A percentile compares a stretch with the other conserved stretches of the same genome.
These are phyloP conservation scores for Aspergillus bridgeri DNA, from an alignment of 495 filamentous ascomycete genomes.

Conservation along the genomic window DNA sequence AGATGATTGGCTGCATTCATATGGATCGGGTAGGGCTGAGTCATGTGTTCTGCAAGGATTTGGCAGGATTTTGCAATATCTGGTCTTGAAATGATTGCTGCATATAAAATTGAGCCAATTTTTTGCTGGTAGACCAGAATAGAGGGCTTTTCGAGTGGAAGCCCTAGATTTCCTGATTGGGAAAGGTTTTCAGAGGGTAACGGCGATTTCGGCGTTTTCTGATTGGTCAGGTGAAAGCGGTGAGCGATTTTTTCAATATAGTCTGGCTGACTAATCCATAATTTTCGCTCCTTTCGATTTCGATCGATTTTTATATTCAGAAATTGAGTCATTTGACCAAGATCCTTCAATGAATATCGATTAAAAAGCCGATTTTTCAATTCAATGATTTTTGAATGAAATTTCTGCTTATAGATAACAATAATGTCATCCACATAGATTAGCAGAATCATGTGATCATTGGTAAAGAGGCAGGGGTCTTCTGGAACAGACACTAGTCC, in stretches of 20 bases:
- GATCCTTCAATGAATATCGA: slow-evolving; percentile 8
- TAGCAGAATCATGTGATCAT: slow-evolving; percentile 19
- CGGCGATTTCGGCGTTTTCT: slow-evolving; percentile 2
- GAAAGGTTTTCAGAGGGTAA: slow-evolving; percentile 5
- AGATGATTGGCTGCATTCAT: too few relatives aligned
- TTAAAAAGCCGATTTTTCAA: neutral
- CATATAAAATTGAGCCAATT: slow-evolving; percentile 24
- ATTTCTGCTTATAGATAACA: slow-evolving; percentile 13
- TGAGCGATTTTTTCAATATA: slow-evolving; percentile 20
- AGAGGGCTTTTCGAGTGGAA: too few relatives aligned
- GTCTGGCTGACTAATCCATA: slow-evolving; percentile 18
- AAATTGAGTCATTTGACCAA: slow-evolving; percentile 9
- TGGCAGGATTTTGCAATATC: slow-evolving; percentile 17
- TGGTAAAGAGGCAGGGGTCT: slow-evolving; percentile 19
- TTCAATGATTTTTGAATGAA: neutral
- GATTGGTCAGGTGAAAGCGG: slow-evolving; percentile 12
- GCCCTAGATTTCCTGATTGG: too few relatives aligned
- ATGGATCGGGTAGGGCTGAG: slow-evolving; percentile 20
- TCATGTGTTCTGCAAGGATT: slow-evolving; percentile 16
- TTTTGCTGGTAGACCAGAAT: slow-evolving; percentile 22
- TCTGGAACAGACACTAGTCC: slow-evolving; percentile 15
- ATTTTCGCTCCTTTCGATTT: slow-evolving; percentile 8
- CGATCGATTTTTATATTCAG: slow-evolving; percentile 18
- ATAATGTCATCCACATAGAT: slow-evolving; percentile 26
- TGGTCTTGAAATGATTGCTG: slow-evolving; percentile 19